Evolutionary conservation across 1,284 basidiomycete species (phyloP).

Genomic region (Trichosporon inkin): DNA sequence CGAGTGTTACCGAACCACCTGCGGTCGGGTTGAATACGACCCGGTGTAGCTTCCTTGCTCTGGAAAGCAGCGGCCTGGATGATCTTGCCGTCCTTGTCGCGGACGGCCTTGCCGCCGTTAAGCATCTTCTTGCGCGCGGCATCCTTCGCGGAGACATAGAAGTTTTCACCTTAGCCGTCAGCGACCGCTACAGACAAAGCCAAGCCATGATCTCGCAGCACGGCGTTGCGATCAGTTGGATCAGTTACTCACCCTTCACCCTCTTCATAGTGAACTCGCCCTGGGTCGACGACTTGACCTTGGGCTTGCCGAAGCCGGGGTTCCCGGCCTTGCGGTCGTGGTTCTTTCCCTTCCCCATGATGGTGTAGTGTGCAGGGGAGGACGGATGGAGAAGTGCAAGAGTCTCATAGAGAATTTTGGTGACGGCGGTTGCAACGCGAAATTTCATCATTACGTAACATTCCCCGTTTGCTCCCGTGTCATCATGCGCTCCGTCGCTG

Average conservation of each 20-base stretch:
- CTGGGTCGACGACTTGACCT: slow-evolving; percentile 32
- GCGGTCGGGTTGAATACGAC: slow-evolving; percentile 85
- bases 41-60: slow-evolving; percentile 79
- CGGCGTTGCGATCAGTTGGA: neutral
- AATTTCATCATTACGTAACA: slow-evolving; percentile 11
- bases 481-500: neutral
- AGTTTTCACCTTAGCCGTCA: slow-evolving; percentile 58
- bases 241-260: slow-evolving; percentile 59
- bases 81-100: slow-evolving; percentile 84
- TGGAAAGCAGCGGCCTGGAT: slow-evolving; percentile 88
- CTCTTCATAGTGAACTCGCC: slow-evolving; percentile 57
- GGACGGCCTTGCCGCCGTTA: slow-evolving; percentile 78
- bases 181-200: neutral
- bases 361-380: slow-evolving; percentile 13
- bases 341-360: slow-evolving; percentile 51
- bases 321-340: slow-evolving; percentile 42
- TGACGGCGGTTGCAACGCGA: neutral
- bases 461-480: neutral
- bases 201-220: neutral
- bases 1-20: slow-evolving; percentile 97
- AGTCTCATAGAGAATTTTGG: slow-evolving; percentile 14
- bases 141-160: slow-evolving; percentile 86
- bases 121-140: slow-evolving; percentile 82
- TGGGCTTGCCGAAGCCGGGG: slow-evolving; percentile 40
- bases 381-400: slow-evolving; percentile 4